These are phyloP conservation scores for Pleurotus citrinopileatus DNA, from an alignment of 768 basidiomycete species.

Conservation along the genomic window DNA sequence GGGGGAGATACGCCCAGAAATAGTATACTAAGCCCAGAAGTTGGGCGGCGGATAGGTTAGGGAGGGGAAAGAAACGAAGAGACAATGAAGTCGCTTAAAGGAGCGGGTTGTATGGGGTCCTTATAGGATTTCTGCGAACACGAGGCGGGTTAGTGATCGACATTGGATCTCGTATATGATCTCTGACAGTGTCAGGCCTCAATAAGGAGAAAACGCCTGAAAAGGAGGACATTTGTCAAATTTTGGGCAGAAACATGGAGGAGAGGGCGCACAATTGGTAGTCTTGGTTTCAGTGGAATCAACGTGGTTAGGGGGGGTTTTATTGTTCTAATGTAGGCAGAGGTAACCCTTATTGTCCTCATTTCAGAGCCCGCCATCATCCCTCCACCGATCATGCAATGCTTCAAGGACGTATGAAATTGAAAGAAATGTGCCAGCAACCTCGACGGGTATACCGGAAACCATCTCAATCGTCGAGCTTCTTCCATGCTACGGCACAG, in stretches of 20 bases:
- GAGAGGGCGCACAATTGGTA: slow-evolving; percentile 1
- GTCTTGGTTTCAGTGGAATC: slow-evolving; percentile 7
- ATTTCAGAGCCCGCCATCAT: slow-evolving; percentile 5
- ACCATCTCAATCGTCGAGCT: neutral
- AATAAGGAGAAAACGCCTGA: no score
- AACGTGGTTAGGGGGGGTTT: slow-evolving; percentile 3
- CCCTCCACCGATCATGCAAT: no score
- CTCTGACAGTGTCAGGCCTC: no score
- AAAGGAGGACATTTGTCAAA: neutral
- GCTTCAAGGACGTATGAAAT: no score
- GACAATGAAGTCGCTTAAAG: slow-evolving; percentile 8
- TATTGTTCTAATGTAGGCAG: no score
- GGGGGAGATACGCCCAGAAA: slow-evolving; percentile 21
- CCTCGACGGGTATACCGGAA: slow-evolving; percentile 1
- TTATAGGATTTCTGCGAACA: slow-evolving; percentile 7
- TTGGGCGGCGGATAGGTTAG: slow-evolving; percentile 18
- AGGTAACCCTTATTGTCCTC: slow-evolving; percentile 43
- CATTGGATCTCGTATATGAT: neutral
- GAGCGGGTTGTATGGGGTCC: neutral
- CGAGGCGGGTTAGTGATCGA: slow-evolving; percentile 3
- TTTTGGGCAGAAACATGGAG: neutral
- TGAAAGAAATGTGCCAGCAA: neutral
- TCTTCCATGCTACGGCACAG: no score
- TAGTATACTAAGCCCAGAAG: slow-evolving; percentile 28
- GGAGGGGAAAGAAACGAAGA: slow-evolving; percentile 14